These are phyloP conservation scores for Penicillium sp. DNA, from an alignment of 2,329 filamentous ascomycete species.

Conservation along the genomic window DNA sequence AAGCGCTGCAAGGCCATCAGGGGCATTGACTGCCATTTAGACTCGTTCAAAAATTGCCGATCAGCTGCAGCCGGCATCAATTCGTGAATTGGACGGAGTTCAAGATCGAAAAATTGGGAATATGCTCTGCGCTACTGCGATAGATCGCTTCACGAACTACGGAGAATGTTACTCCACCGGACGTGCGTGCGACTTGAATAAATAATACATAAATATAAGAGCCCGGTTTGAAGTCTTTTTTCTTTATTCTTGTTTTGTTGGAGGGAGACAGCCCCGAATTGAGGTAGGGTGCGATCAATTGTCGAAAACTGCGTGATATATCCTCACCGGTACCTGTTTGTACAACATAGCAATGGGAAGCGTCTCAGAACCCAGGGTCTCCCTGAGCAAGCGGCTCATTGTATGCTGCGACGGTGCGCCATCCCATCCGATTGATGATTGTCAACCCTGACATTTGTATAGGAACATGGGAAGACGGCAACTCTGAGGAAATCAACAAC, in stretches of 20 bases:
- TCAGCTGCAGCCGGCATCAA: background rate
- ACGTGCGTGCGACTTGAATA: background rate
- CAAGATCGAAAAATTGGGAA: background rate
- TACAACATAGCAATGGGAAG: background rate
- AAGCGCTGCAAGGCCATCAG: background rate
- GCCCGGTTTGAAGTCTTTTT: background rate
- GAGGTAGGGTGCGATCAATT: too few species aligned
- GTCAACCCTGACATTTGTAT: background rate
- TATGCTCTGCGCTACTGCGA: background rate
- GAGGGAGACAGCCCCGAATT: background rate
- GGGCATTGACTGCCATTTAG: background rate
- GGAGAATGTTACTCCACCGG: background rate
- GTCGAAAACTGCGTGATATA: too few species aligned
- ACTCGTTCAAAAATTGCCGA: background rate
- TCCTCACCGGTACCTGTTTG: too few species aligned
- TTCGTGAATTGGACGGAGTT: background rate
- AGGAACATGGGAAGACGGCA: slow-evolving; percentile 32
- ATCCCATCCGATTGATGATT: background rate
- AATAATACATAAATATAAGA: background rate
- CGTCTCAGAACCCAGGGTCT: background rate
- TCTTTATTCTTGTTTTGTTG: background rate
- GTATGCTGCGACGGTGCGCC: slow-evolving; percentile 31
- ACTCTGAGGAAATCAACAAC: slow-evolving; percentile 21
- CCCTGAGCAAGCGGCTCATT: slow-evolving; percentile 27
- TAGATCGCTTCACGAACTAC: background rate